Conservation (phyloP, 768 basidiomycete genomes). For the Lactarius vividus region DNA sequence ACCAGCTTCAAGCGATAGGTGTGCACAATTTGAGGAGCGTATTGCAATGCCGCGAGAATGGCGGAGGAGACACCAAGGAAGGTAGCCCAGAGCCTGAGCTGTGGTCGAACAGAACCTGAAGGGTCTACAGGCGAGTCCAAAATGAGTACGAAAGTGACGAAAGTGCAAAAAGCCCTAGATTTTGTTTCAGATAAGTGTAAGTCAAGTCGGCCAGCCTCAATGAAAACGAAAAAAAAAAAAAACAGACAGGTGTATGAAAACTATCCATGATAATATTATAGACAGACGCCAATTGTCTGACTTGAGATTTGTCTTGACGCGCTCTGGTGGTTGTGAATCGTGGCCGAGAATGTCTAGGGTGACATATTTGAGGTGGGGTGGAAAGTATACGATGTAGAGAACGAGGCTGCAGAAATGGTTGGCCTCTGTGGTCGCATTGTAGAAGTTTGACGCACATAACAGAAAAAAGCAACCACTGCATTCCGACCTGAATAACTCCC, state of each 20-base stretch:
- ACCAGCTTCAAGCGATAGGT: constrained; percentile 81
- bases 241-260: constrained; percentile 72
- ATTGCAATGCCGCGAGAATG: constrained; percentile 77
- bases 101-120: constrained; percentile 38
- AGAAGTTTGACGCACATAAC: constrained; percentile 62
- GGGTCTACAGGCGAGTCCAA: constrained; percentile 41
- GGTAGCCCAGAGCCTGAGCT: constrained; percentile 66
- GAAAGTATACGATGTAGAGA: constrained; percentile 92
- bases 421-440: neutral
- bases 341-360: constrained; percentile 43
- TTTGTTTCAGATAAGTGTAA: constrained; percentile 16
- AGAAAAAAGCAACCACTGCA: constrained; percentile 84
- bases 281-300: constrained; percentile 79
- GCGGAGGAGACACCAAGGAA: constrained; percentile 85
- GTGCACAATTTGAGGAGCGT: constrained; percentile 79
- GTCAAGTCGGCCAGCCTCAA: constrained; percentile 3
- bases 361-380: constrained; percentile 73
- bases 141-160: constrained; percentile 64
- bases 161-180: constrained; percentile 49
- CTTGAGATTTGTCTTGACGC: constrained; percentile 49
- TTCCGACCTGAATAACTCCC: constrained; percentile 75
- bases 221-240: constrained; percentile 1
- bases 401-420: constrained; percentile 56
- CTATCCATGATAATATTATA: constrained; percentile 67
- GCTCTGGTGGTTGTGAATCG: constrained; percentile 41